phyloP scores from a whole-genome alignment of 495 filamentous ascomycete species.

The Cudoniella acicularis region DNA sequence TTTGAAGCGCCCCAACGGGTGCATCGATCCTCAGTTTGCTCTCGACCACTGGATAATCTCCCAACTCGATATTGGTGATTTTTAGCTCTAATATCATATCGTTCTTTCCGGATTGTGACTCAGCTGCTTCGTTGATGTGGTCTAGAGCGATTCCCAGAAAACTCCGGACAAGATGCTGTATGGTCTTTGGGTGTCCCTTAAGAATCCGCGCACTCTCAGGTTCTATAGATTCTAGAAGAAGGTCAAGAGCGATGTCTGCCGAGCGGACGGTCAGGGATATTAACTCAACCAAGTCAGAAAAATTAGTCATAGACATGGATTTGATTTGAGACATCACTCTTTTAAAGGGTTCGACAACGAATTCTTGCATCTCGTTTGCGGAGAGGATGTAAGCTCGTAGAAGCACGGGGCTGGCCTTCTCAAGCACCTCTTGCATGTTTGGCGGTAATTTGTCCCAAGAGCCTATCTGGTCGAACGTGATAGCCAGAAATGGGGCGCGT shows the following conservation, averaged over 20 bases:
- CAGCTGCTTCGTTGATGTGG: conserved; percentile 42
- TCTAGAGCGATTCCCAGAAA: conserved; percentile 45
- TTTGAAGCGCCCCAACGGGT: conserved; percentile 25
- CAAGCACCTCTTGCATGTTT: conserved; percentile 18
- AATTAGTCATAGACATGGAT: conserved; percentile 27
- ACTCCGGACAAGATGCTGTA: conserved; percentile 32
- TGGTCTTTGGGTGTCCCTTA: too few relatives aligned
- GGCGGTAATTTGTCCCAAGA: conserved; percentile 18
- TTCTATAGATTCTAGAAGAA: conserved; percentile 42
- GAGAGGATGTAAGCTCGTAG: conserved; percentile 31
- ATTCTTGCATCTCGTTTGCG: conserved; percentile 31
- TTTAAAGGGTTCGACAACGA: conserved; percentile 38
- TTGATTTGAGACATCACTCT: conserved; percentile 29
- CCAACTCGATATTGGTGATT: too few relatives aligned
- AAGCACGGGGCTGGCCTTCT: conserved; percentile 21
- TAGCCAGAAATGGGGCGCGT: conserved; percentile 26
- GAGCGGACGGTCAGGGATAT: conserved; percentile 38
- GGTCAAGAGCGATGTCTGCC: conserved; percentile 38
- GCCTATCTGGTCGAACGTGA: conserved; percentile 25
- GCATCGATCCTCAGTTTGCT: conserved; percentile 40
- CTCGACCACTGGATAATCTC: conserved; percentile 29
- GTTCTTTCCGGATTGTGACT: conserved; percentile 28
- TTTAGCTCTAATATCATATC: too few relatives aligned
- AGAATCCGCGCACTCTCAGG: too few relatives aligned
- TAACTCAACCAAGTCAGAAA: conserved; percentile 34